These are phyloP conservation scores for Punctularia strigosozonata DNA, from an alignment of 768 basidiomycete genomes.

Conservation along the genomic window DNA sequence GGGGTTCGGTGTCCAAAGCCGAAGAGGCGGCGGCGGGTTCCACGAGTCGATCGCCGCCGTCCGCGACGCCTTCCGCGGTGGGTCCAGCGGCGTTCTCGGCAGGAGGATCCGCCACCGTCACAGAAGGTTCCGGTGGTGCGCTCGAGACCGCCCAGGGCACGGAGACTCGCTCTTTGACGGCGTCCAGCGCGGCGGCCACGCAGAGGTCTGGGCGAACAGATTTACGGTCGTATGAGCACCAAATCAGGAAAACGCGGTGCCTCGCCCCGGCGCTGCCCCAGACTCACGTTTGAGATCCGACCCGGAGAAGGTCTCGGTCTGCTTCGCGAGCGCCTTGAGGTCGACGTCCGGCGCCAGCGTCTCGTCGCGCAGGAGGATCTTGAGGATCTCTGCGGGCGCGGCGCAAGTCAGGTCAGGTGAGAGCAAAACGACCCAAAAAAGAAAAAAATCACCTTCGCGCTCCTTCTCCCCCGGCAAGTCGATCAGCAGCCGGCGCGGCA, in stretches of 20 bases:
- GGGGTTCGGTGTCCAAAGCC: constrained; percentile 1
- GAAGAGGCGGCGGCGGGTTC: constrained; percentile 1
- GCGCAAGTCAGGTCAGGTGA: neutral
- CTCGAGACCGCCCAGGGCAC: constrained; percentile 56
- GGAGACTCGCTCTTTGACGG: constrained; percentile 74
- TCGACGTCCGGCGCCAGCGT: constrained; percentile 52
- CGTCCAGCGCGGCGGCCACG: constrained; percentile 84
- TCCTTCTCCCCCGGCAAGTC: constrained; percentile 84
- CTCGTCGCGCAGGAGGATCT: constrained; percentile 81
- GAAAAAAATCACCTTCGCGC: constrained; percentile 50
- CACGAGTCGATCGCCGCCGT: neutral
- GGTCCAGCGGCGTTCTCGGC: neutral
- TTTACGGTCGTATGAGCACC: constrained; percentile 3
- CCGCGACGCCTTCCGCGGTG: no score
- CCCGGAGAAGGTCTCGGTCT: constrained; percentile 82
- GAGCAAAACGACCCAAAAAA: neutral
- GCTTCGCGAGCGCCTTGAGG: constrained; percentile 44
- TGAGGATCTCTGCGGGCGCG: constrained; percentile 57
- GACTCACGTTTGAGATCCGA: constrained; percentile 87
- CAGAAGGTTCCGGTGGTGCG: constrained; percentile 4
- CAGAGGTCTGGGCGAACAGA: constrained; percentile 58
- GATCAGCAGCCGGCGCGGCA: constrained; percentile 78
- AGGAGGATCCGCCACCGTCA: neutral
- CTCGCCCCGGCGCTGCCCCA: no score
- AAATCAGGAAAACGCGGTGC: neutral